Conservation (phyloP, 2,329 filamentous ascomycete species). For the Atkinsonella texensis region DNA sequence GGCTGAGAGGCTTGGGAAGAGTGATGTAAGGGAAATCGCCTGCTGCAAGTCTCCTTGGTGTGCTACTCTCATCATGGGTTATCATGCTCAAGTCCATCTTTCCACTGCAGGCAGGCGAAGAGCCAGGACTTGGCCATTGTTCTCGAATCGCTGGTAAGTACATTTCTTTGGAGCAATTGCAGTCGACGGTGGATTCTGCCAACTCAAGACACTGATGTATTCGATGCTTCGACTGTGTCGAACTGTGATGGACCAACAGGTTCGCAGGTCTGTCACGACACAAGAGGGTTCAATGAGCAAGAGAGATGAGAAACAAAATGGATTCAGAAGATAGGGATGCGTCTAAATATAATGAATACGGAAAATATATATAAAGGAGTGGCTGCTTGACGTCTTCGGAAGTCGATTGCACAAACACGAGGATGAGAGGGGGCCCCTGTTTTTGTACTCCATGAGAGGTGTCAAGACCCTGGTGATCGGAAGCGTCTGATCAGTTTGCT, state of each 20-base stretch:
- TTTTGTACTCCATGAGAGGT: conserved; percentile 20
- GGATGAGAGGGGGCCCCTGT: conserved; percentile 14
- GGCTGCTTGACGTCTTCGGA: conserved; percentile 5
- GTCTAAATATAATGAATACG: conserved; percentile 12
- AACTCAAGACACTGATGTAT: not conserved
- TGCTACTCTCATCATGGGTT: conserved; percentile 10
- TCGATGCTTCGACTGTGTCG: conserved; percentile 4
- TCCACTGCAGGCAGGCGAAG: conserved; percentile 6
- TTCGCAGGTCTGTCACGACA: conserved; percentile 3
- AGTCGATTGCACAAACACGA: conserved; percentile 13
- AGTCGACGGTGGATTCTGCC: not conserved
- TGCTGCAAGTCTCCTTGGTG: conserved; percentile 11
- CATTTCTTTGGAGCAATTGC: conserved; percentile 3
- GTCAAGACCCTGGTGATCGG: conserved; percentile 14
- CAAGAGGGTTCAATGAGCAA: not conserved
- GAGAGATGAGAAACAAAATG: conserved; percentile 13
- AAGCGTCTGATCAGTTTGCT: conserved; percentile 12
- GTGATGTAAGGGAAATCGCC: conserved; percentile 13
- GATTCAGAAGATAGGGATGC: conserved; percentile 12
- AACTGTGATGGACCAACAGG: not conserved
- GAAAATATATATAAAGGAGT: conserved; percentile 10
- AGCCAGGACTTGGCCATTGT: conserved; percentile 7
- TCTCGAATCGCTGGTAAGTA: conserved; percentile 7
- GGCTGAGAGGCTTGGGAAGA: conserved; percentile 9
- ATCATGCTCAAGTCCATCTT: conserved; percentile 13